Base-by-base conservation (phyloP, 2,329 filamentous ascomycete species). In the Alternaria gaisen region DNA sequence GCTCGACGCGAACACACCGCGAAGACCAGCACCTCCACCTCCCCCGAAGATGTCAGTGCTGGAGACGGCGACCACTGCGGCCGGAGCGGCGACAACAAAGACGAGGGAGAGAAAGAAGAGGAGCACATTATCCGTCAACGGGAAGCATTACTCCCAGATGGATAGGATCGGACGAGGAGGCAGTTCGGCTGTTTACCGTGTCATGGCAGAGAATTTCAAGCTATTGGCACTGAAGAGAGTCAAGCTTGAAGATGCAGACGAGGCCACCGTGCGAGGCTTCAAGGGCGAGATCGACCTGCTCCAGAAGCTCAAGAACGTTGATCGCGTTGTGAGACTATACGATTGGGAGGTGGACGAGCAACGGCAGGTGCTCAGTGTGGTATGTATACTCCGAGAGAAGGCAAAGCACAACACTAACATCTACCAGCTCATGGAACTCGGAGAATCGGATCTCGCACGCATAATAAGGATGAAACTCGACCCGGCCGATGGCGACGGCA, bases 31-130 rank as follows among this genome's bases (percentile, higher is more conserved):
- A 2, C 90, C 90, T 2, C 78, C 90, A 18, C 94, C 94, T 3
- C 93, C 93, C 8, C 94, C 95, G 1, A 98, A 97, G 79, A 98
- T 98, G 94, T 95, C 92, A 1, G 91, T 97, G 8, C 82, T 97
- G n/a, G 93, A 98, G 68, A 90, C 94, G 3, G 94, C 93, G 2
- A 97, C 94, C 1, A 88, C 91, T 2, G 90, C 89, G 11, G 93
- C 91, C 4, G 94, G 94, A 14, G 91, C 93, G 26, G 88, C 91
- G 5, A 90, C 91, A 0, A 89, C 92, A 4, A 91, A 94, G 72
- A 84, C 85, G 41, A 84, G 74, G 85, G 77, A 93, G 82, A 69
- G 86, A 74, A 93, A 91, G 78, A 92, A 93, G 73, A 88, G 93
- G 47, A 92, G 93, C 64, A 90, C 94, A 59, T 86, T 98, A 60